phyloP scores from a whole-genome alignment of 2,329 filamentous ascomycete species.

The Fusarium sterilihyphosum region DNA sequence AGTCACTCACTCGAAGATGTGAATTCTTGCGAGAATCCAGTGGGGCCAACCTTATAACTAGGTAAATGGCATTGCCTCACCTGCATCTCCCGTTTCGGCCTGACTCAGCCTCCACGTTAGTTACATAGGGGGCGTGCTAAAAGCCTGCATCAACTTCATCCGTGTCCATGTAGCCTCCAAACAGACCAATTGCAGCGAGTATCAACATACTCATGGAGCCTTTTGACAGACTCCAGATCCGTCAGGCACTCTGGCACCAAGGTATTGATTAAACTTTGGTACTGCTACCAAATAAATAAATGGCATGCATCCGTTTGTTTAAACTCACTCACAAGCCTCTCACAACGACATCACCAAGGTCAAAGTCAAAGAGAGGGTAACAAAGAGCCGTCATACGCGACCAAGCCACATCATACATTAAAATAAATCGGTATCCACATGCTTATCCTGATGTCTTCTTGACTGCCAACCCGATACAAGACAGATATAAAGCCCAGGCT shows the following conservation, averaged over 20 bases:
- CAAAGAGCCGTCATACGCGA: constrained; percentile 27
- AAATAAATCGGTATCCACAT: constrained; percentile 37
- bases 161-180: neutral
- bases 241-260: neutral
- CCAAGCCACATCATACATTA: constrained; percentile 42
- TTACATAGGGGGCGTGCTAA: neutral
- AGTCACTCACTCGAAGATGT: neutral
- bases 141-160: neutral
- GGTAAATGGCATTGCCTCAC: neutral
- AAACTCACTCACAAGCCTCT: neutral
- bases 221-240: neutral
- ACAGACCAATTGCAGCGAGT: neutral
- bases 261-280: neutral
- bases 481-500: constrained; percentile 11
- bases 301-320: neutral
- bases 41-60: neutral
- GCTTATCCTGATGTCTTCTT: constrained; percentile 28
- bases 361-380: neutral
- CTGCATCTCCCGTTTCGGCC: constrained; percentile 23
- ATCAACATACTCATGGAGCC: neutral
- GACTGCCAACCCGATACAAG: constrained; percentile 1
- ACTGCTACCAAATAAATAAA: neutral
- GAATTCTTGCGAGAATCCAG: constrained; percentile 5
- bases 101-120: constrained; percentile 37
- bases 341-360: neutral